These are phyloP conservation scores for Amylostereum chailletii DNA, from an alignment of 1,284 basidiomycete species.

Conservation along the genomic window DNA sequence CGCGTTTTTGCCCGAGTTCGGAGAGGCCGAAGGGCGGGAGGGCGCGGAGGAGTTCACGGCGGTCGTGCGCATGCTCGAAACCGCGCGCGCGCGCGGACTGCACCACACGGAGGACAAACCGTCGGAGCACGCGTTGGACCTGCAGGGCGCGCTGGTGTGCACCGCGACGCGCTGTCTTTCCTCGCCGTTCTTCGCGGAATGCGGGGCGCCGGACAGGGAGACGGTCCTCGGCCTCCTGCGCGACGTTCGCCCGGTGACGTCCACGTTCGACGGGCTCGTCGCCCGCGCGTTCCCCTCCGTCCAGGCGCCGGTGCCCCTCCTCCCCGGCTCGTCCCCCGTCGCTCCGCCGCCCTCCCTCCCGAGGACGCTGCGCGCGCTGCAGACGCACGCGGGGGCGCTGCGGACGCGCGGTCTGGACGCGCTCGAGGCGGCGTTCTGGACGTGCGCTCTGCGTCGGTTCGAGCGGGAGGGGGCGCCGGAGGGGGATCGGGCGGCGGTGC, in stretches of 20 bases:
- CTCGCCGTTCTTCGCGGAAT: conserved; percentile 8
- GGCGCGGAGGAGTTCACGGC: conserved; percentile 7
- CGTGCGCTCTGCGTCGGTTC: conserved; percentile 37
- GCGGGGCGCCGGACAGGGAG: not conserved
- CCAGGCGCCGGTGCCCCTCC: not conserved
- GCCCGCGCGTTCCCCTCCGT: not conserved
- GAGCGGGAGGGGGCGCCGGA: conserved; percentile 22
- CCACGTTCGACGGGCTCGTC: conserved; percentile 24
- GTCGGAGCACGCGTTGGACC: not conserved
- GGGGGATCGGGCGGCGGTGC: conserved; percentile 11
- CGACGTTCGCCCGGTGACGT: conserved; percentile 19
- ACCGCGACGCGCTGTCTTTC: conserved; percentile 22
- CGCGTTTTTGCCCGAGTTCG: conserved; percentile 3
- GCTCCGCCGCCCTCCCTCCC: conserved; percentile 12
- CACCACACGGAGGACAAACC: conserved; percentile 6
- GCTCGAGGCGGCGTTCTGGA: conserved; percentile 47
- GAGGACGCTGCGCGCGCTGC: conserved; percentile 18
- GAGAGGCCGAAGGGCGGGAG: not conserved
- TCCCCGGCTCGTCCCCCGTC: conserved; percentile 9
- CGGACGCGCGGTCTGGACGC: conserved; percentile 24
- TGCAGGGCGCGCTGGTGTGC: conserved; percentile 16
- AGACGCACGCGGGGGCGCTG: conserved; percentile 26
- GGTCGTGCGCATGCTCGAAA: conserved; percentile 14
- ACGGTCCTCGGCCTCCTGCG: conserved; percentile 17
- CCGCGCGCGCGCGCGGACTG: conserved; percentile 7